These are phyloP conservation scores for Zasmidium cellare DNA, from an alignment of 2,329 filamentous ascomycete species.

Conservation along the genomic window DNA sequence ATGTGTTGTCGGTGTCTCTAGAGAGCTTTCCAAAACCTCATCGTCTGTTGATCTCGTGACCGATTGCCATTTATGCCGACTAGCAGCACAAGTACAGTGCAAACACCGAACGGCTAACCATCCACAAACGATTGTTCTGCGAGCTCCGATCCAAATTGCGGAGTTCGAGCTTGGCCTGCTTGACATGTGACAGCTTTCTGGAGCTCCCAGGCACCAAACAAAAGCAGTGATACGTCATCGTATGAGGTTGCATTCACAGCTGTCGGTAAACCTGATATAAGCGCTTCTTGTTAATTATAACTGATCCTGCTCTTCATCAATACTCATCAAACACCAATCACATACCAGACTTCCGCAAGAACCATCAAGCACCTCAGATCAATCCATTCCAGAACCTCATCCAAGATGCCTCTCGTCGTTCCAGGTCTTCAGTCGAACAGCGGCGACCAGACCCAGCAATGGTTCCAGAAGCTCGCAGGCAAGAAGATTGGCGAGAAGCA, in stretches of 20 bases:
- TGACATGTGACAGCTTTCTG: neutral
- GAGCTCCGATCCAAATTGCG: neutral
- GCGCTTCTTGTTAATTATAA: neutral
- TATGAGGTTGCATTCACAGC: neutral
- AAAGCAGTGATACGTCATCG: constrained; percentile 3
- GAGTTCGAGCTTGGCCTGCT: neutral
- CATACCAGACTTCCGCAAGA: neutral
- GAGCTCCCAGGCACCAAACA: constrained; percentile 1
- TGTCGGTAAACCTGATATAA: constrained; percentile 3
- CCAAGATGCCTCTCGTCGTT: constrained; percentile 52
- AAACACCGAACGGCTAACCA: neutral
- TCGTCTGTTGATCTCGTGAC: neutral
- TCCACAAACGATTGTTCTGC: neutral
- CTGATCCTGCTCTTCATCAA: constrained; percentile 2
- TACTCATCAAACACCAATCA: neutral
- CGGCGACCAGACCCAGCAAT: constrained; percentile 41
- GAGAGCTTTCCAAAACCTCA: neutral
- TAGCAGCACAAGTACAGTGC: neutral
- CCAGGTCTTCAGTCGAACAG: constrained; percentile 46
- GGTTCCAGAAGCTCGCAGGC: constrained; percentile 51
- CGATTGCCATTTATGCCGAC: neutral
- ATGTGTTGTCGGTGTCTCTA: neutral
- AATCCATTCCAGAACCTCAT: neutral
- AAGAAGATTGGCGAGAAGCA: constrained; percentile 52
- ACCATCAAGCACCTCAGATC: neutral